Conservation (phyloP, 352 stramenopile genomes). For the Pythium brachiatum region DNA sequence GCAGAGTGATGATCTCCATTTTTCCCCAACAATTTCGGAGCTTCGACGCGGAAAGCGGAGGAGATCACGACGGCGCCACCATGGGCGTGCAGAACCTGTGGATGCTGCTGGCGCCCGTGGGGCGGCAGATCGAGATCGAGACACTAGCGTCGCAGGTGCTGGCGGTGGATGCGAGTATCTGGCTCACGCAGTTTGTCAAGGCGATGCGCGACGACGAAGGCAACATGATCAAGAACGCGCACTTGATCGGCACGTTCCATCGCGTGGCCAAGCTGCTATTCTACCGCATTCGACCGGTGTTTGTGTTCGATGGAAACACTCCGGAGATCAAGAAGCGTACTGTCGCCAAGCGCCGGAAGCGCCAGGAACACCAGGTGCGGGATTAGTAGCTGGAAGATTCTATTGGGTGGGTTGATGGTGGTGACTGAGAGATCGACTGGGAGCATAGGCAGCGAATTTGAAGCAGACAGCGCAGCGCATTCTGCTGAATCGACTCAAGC, state of each 20-base stretch:
- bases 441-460: conserved; percentile 64
- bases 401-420: conserved; percentile 7
- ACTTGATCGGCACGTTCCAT: conserved; percentile 94
- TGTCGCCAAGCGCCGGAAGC: conserved; percentile 55
- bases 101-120: conserved; percentile 94
- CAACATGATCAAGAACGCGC: conserved; percentile 92
- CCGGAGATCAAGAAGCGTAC: conserved; percentile 96
- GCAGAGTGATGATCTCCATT: conserved; percentile 23
- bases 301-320: conserved; percentile 98
- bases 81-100: conserved; percentile 99
- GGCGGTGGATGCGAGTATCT: conserved; percentile 99
- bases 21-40: conserved; percentile 3
- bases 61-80: neutral
- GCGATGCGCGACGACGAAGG: conserved; percentile 96
- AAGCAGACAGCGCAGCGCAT: conserved; percentile 93
- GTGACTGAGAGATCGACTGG: neutral
- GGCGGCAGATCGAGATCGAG: conserved; percentile 97
- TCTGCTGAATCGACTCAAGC: conserved; percentile 89
- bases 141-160: conserved; percentile 94
- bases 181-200: conserved; percentile 99
- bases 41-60: neutral
- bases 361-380: conserved; percentile 55
- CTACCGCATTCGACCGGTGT: conserved; percentile 96
- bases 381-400: neutral
- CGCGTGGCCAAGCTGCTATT: conserved; percentile 94